Evolutionary conservation across 768 basidiomycete genomes (phyloP), one percentile per base, ranked within the genome.

Genomic region (Coprinopsis sp.): DNA sequence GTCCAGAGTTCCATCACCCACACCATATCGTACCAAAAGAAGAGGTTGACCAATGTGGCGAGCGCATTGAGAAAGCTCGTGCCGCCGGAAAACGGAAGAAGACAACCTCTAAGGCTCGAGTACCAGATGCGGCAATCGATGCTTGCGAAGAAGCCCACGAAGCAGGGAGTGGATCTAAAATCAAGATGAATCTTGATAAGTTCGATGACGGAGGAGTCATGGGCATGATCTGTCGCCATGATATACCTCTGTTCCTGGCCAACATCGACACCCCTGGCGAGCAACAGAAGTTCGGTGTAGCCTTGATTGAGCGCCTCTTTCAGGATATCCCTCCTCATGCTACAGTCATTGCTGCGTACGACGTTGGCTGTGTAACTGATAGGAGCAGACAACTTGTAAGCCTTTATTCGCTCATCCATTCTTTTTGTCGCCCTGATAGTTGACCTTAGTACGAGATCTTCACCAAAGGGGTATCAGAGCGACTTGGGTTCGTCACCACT

Each of bases 241-340:
- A 46, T 24, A 46, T 46, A 22, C 44, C 33, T n/a, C 33, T 36
- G 4, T 46, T 46, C 33, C 24, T 36, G 8, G 36, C 51, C 18
- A 52, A 55, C 22, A 52, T 55, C 31, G 51, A 55, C 37, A 57
- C 66, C 1, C 58, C 67, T 12, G 65, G 70, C 3, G 63, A 72
- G 46, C 53, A 69, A 47, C 66, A 72, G 40, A 62, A 69, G 18
- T 72, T 65, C 49, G 57, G 61, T 18, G 52, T 73, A 3, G 55
- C 67, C 0, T 53, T 71, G 0, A 47, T 73, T 4, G 45, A 63
- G 23, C 50, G 62, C 21, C 47, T 71, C 1, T 62, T 59, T 33
- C 44, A 43, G 0, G 39, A 60, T 0, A 38, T 72, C 0, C 72
- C 69, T 0, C 12, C 43, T 0, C 1, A 47, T 1, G 46, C 50